A percentile compares a stretch with the other conserved stretches of the same genome.
These are phyloP conservation scores for Lodderomyces theae DNA, from an alignment of 1,139 yeast species.

Conservation along the genomic window DNA sequence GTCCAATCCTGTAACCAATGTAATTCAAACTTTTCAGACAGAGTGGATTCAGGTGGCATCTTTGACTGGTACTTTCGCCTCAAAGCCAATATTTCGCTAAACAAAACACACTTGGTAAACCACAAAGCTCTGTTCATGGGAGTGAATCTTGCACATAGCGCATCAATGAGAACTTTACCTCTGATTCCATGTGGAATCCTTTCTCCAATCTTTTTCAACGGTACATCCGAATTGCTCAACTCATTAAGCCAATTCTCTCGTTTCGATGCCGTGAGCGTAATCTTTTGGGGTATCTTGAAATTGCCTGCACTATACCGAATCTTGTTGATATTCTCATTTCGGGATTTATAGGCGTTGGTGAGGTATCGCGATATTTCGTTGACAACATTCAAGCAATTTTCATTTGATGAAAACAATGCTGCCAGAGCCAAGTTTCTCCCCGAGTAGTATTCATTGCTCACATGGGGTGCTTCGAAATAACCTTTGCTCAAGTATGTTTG, in stretches of 20 bases:
- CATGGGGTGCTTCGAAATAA: constrained; percentile 55
- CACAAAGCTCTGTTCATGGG: constrained; percentile 82
- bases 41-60: constrained; percentile 9
- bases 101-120: constrained; percentile 84
- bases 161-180: constrained; percentile 69
- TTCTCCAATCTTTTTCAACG: constrained; percentile 64
- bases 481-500: constrained; percentile 41
- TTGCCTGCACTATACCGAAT: constrained; percentile 50
- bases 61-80: constrained; percentile 43
- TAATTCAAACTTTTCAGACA: constrained; percentile 40
- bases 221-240: constrained; percentile 63
- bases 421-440: constrained; percentile 52
- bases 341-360: constrained; percentile 58
- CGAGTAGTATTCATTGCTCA: constrained; percentile 50
- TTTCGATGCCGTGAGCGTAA: constrained; percentile 83
- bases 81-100: constrained; percentile 72
- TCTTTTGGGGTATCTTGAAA: constrained; percentile 80
- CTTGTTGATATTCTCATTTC: constrained; percentile 65
- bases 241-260: constrained; percentile 83
- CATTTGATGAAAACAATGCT: constrained; percentile 38
- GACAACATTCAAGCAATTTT: constrained; percentile 37
- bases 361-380: constrained; percentile 49
- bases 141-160: constrained; percentile 59
- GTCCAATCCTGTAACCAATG: constrained; percentile 90
- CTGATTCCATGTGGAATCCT: constrained; percentile 92